These are phyloP conservation scores for Xylariaceae sp. DNA, from an alignment of 2,329 filamentous ascomycete genomes.

Conservation along the genomic window DNA sequence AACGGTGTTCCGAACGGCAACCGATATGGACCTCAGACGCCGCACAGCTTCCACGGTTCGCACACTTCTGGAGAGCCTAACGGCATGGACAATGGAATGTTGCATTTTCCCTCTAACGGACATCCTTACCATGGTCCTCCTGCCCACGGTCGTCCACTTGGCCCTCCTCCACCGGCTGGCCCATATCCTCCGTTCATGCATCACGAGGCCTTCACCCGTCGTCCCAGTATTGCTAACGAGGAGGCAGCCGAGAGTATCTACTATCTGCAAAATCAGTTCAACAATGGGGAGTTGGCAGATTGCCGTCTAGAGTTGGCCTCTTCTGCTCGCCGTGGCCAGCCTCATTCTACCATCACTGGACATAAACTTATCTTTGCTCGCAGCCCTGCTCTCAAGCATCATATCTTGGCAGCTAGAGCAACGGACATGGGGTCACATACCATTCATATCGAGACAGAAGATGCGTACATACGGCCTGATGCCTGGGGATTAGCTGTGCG, in stretches of 20 bases:
- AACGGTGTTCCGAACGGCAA: slow-evolving; percentile 16
- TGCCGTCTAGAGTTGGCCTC: slow-evolving; percentile 35
- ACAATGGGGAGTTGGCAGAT: slow-evolving; percentile 36
- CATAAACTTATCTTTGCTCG: slow-evolving; percentile 54
- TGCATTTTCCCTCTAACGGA: slow-evolving; percentile 36
- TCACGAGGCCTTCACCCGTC: slow-evolving; percentile 17
- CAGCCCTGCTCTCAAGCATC: slow-evolving; percentile 38
- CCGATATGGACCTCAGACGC: slow-evolving; percentile 50
- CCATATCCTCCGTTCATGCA: slow-evolving; percentile 25
- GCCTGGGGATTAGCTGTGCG: slow-evolving; percentile 55
- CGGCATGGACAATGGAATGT: slow-evolving; percentile 35
- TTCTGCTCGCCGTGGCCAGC: slow-evolving; percentile 31
- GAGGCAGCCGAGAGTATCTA: slow-evolving; percentile 23
- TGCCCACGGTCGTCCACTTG: slow-evolving; percentile 15
- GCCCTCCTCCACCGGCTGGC: slow-evolving; percentile 15
- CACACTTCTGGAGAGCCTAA: slow-evolving; percentile 49
- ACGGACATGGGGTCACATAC: slow-evolving; percentile 30
- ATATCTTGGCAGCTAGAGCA: slow-evolving; percentile 28
- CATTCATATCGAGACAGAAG: slow-evolving; percentile 44
- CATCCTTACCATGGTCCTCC: slow-evolving; percentile 15
- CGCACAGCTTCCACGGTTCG: slow-evolving; percentile 59
- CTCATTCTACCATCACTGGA: slow-evolving; percentile 43
- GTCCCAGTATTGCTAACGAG: slow-evolving; percentile 16
- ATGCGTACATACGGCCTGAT: slow-evolving; percentile 51
- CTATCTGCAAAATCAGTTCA: slow-evolving; percentile 35